Base-by-base conservation (phyloP, 805 yeast genomes). In the Nakazawaea wickerhamii region DNA sequence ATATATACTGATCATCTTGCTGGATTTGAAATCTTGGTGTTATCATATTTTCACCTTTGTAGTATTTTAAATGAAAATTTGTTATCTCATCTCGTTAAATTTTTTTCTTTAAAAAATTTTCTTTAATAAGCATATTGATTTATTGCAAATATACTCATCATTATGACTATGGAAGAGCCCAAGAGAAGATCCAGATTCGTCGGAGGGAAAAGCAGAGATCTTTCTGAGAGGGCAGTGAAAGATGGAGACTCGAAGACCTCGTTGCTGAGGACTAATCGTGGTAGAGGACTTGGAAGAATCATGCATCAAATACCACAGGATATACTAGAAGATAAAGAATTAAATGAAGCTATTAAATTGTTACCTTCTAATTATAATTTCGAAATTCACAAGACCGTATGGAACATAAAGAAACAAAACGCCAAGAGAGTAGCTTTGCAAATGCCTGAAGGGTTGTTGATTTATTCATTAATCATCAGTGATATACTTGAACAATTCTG, bases 381-480 rank as follows among this genome's bases (percentile, higher is more conserved):
- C 63, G 99, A 93, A 60, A 81, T 93, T 45, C 97, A 89, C 60
- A 93, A 93, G 58, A 90, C 97, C 0, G 81, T 93, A 3, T 91
- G 96, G 95, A 91, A 91, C 56, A 83, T 93, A 30, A 71, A 75
- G 34, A 87, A 87, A 56, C 68, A 75, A 47, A 64, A 65, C 13
- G 91, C 96, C 13, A 84, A 75, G 50, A 68, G 95, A 47, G 96
- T 95, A 4, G 96, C 96, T 2, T 64, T 93, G 20, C 99, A 93
- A 56, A 86, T 93, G 96, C 99, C 99, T 2, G 99, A 93, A 62
- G 99, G 99, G 1, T 64, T 93, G 23, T 66, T 93, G 38, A 85
- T 93, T 1, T 93, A 90, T 58, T 81, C 97, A 0, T 71, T 95
- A 47, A 75, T 93, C 30, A 77, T 93, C n/a, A 75, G 95, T 4